phyloP scores from a whole-genome alignment of 805 yeast genomes.

The Teunomyces kruisii region DNA sequence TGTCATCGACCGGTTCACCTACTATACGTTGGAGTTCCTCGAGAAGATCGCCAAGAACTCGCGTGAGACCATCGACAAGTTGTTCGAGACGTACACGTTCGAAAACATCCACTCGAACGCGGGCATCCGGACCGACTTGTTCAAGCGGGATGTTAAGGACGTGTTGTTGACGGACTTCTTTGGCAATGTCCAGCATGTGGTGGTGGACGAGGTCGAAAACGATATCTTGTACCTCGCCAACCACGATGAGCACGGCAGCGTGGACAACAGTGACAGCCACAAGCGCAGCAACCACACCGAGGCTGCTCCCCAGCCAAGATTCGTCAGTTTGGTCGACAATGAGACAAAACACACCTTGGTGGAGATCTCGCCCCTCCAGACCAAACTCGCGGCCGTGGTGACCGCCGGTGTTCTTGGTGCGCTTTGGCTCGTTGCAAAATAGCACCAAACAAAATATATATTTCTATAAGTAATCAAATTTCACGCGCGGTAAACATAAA shows the following conservation, averaged over 20 bases:
- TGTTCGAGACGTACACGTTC: constrained; percentile 80
- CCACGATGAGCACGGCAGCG: constrained; percentile 21
- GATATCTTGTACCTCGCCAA: constrained; percentile 41
- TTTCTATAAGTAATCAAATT: not conserved
- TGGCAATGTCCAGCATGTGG: constrained; percentile 83
- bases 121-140: constrained; percentile 86
- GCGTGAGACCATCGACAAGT: constrained; percentile 70
- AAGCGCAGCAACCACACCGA: not conserved
- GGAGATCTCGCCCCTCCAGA: not conserved
- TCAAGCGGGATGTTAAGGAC: constrained; percentile 59
- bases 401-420: constrained; percentile 18
- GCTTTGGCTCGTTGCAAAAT: constrained; percentile 22
- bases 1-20: constrained; percentile 94
- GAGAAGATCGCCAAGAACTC: constrained; percentile 81
- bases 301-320: not conserved
- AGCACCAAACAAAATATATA: not conserved
- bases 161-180: constrained; percentile 90
- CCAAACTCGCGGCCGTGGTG: constrained; percentile 13
- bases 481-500: constrained; percentile 4
- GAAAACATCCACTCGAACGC: constrained; percentile 88
- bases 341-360: constrained; percentile 1
- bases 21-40: constrained; percentile 82
- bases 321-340: not conserved
- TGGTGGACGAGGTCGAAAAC: constrained; percentile 57
- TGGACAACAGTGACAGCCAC: too few species aligned